phyloP scores from a whole-genome alignment of 208 protist genomes.

The Jaenimonas drosophilae region DNA sequence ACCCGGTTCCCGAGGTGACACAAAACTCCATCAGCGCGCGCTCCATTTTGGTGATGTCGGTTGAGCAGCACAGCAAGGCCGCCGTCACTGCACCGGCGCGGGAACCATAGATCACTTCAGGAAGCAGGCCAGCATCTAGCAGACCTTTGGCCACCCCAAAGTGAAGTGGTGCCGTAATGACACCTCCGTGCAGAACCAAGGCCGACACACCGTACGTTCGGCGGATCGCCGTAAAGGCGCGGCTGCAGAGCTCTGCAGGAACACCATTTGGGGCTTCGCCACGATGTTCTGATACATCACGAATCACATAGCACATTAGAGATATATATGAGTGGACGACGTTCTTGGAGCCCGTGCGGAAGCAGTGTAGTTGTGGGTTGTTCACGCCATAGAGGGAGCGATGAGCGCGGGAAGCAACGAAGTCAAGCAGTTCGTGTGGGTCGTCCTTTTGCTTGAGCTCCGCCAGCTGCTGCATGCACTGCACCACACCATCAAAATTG shows the following conservation, averaged over 20 bases:
- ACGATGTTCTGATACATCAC: too few species aligned
- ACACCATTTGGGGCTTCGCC: conserved; percentile 2
- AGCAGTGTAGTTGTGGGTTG: conserved; percentile 39
- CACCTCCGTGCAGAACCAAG: conserved; percentile 46
- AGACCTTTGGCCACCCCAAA: conserved; percentile 63
- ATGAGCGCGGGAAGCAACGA: conserved; percentile 27
- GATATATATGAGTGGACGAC: conserved; percentile 67
- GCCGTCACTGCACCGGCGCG: conserved; percentile 51
- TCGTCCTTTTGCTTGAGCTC: conserved; percentile 26
- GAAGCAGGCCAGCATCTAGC: conserved; percentile 41
- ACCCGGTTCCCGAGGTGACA: conserved; percentile 3
- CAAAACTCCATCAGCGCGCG: conserved; percentile 4
- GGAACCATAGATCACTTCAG: conserved; percentile 49
- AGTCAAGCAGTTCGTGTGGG: conserved; percentile 16
- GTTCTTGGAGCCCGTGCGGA: conserved; percentile 52
- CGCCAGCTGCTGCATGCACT: conserved; percentile 22
- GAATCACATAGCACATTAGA: conserved; percentile 24
- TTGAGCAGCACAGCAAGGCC: conserved; percentile 42
- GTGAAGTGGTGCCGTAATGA: conserved; percentile 46
- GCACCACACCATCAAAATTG: conserved; percentile 33
- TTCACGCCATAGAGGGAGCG: conserved; percentile 46
- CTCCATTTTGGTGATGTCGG: conserved; percentile 19
- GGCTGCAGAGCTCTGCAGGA: too few species aligned
- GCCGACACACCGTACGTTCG: conserved; percentile 43
- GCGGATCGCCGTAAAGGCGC: conserved; percentile 21